These are phyloP conservation scores for Acacia melanoxylon DNA, from an alignment of 306 rosid species.

Conservation along the genomic window DNA sequence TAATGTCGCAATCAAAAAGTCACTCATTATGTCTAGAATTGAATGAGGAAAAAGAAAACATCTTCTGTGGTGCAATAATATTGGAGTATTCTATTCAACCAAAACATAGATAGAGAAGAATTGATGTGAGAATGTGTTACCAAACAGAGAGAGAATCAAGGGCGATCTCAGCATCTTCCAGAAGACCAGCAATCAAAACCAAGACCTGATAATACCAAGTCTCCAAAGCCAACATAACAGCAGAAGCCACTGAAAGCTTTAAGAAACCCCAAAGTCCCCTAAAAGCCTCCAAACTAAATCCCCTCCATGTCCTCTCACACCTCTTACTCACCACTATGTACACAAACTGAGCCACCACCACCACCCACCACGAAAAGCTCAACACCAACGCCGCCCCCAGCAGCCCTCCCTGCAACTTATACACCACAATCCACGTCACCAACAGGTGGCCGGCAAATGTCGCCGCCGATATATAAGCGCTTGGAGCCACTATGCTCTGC, in stretches of 20 bases:
- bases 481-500: constrained; percentile 53
- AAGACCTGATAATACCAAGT: constrained; percentile 55
- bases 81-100: too few species aligned
- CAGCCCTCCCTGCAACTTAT: constrained; percentile 38
- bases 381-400: constrained; percentile 46
- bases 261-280: constrained; percentile 46
- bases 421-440: constrained; percentile 48
- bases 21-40: too few species aligned
- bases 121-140: constrained; percentile 18
- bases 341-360: constrained; percentile 48
- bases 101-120: too few species aligned
- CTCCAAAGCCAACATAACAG: constrained; percentile 57
- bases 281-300: constrained; percentile 46
- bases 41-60: too few species aligned
- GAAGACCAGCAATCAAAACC: constrained; percentile 53
- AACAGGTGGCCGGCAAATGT: constrained; percentile 34
- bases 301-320: constrained; percentile 51
- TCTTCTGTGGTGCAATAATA: too few species aligned
- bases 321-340: constrained; percentile 36
- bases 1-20: too few species aligned
- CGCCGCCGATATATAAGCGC: constrained; percentile 41
- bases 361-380: constrained; percentile 59
- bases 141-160: constrained; percentile 62
- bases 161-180: constrained; percentile 45
- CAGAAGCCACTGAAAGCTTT: constrained; percentile 54